Conservation (phyloP, 2,329 filamentous ascomycete species). For the Delphinella strobiligena region DNA sequence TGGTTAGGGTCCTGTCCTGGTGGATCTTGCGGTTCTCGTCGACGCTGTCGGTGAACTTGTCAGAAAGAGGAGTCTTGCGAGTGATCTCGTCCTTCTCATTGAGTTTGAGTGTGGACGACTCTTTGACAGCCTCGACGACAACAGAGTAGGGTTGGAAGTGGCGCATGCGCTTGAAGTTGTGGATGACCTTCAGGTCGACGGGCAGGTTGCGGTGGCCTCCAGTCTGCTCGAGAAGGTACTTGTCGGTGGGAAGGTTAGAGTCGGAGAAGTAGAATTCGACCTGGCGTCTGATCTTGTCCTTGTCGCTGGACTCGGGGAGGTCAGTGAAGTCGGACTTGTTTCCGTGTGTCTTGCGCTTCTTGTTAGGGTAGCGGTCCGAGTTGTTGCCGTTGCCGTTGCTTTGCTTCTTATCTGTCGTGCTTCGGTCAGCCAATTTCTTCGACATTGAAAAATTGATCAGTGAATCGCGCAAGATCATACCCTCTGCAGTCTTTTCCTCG, state of each 20-base stretch:
- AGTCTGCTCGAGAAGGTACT: conserved; percentile 70
- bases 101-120: conserved; percentile 61
- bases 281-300: conserved; percentile 72
- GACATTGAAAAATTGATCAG: not conserved
- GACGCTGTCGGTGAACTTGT: conserved; percentile 40
- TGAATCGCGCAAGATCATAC: no score
- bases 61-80: conserved; percentile 57
- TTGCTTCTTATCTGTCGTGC: not conserved
- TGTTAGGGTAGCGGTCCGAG: no score
- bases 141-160: conserved; percentile 81
- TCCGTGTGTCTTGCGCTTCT: conserved; percentile 1
- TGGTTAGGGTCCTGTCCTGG: conserved; percentile 54
- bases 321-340: conserved; percentile 19
- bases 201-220: conserved; percentile 72
- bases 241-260: conserved; percentile 78
- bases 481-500: conserved; percentile 6
- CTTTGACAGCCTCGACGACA: conserved; percentile 70
- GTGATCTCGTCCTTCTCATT: conserved; percentile 62
- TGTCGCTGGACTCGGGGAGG: conserved; percentile 64
- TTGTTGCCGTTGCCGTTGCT: not conserved
- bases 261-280: conserved; percentile 96
- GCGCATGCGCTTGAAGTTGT: conserved; percentile 90
- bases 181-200: conserved; percentile 64
- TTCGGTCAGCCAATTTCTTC: not conserved
- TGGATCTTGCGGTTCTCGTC: conserved; percentile 42